phyloP scores from a whole-genome alignment of 1,284 basidiomycete species.

The Neolentinus lepideus region DNA sequence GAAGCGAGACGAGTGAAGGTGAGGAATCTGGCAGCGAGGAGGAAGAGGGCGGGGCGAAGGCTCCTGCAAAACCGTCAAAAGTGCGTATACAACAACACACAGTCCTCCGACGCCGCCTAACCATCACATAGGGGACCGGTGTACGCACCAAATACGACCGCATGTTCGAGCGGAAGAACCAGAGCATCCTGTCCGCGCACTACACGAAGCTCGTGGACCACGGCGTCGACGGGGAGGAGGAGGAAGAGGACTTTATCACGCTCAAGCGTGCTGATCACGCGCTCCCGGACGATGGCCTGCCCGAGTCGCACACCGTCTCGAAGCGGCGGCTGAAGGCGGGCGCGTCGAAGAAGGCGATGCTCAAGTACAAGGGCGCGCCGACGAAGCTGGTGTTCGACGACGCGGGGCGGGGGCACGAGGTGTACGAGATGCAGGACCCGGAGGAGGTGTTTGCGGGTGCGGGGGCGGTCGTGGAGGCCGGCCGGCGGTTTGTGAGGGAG shows the following conservation, averaged over 20 bases:
- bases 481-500: constrained; percentile 61
- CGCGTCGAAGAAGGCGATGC: constrained; percentile 70
- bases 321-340: constrained; percentile 67
- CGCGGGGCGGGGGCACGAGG: constrained; percentile 69
- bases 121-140: background rate
- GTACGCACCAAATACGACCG: constrained; percentile 96
- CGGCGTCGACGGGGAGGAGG: constrained; percentile 36
- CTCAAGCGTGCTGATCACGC: constrained; percentile 89
- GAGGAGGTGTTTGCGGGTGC: constrained; percentile 58
- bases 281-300: constrained; percentile 34
- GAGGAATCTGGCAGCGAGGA: constrained; percentile 20
- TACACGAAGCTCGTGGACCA: constrained; percentile 87
- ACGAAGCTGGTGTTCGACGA: constrained; percentile 85
- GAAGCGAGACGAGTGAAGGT: constrained; percentile 18
- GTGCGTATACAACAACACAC: background rate
- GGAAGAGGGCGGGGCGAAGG: background rate
- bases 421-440: constrained; percentile 76
- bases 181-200: constrained; percentile 88
- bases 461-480: constrained; percentile 60
- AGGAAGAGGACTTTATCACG: constrained; percentile 87
- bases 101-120: background rate
- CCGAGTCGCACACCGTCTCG: constrained; percentile 37
- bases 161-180: constrained; percentile 97
- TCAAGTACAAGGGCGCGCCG: constrained; percentile 43
- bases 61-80: background rate